These are phyloP conservation scores for Neofusicoccum parvum DNA, from an alignment of 2,329 filamentous ascomycete species.

Conservation along the genomic window DNA sequence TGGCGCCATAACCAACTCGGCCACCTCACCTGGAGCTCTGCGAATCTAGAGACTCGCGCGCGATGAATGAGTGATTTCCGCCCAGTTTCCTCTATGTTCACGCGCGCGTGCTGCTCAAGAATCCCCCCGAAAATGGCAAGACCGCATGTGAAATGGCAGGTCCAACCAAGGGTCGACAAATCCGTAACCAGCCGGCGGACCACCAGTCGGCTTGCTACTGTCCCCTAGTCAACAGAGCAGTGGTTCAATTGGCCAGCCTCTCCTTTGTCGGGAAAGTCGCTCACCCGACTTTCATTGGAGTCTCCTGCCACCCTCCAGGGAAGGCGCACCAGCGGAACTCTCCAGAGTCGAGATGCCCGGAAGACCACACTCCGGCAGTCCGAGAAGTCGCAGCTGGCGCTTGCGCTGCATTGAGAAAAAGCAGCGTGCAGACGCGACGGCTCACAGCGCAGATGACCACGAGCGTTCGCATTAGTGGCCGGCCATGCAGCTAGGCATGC, in stretches of 20 bases:
- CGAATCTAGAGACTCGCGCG: background rate
- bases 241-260: too few relatives aligned
- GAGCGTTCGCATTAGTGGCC: background rate
- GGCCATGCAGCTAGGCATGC: background rate
- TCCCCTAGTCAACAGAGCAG: too few relatives aligned
- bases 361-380: background rate
- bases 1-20: conserved; percentile 21
- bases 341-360: background rate
- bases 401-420: background rate
- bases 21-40: background rate
- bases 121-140: too few relatives aligned
- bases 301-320: too few relatives aligned
- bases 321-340: background rate
- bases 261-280: too few relatives aligned
- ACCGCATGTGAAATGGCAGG: too few relatives aligned
- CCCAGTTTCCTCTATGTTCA: background rate
- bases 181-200: too few relatives aligned
- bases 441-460: conserved; percentile 1
- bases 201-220: too few relatives aligned
- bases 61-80: background rate
- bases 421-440: background rate
- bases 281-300: too few relatives aligned
- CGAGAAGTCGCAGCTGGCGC: background rate
- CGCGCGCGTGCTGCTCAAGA: background rate
- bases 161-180: too few relatives aligned